Evolutionary conservation across 257 asterid genomes (phyloP).

Genomic region (Thymus mandschuricus): DNA sequence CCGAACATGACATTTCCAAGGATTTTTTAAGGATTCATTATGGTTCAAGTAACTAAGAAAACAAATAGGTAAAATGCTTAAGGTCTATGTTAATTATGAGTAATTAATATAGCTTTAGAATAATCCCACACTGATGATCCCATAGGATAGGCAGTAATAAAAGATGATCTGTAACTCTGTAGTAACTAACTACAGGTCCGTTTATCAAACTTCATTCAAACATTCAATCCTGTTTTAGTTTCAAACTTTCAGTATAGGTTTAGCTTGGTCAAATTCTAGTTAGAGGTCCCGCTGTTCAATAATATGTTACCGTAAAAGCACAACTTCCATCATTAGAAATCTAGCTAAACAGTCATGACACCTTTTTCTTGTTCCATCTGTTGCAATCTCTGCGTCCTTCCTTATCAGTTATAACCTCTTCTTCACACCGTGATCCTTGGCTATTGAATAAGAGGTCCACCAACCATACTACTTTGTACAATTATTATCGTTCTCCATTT

Average conservation of each 20-base stretch:
- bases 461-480: conserved; percentile 1
- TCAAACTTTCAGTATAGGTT: background rate
- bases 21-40: background rate
- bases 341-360: background rate
- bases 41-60: conserved; percentile 2
- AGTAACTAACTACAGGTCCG: no score
- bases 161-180: background rate
- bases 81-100: background rate
- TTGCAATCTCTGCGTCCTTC: background rate
- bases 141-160: conserved; percentile 20
- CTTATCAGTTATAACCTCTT: no score
- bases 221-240: conserved; percentile 5
- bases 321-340: background rate
- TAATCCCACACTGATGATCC: conserved; percentile 1
- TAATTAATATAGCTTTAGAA: background rate
- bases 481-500: background rate
- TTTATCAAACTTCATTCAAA: conserved; percentile 22
- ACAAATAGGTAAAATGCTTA: conserved; percentile 2
- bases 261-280: background rate
- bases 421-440: no score
- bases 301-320: background rate
- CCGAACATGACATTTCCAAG: conserved; percentile 1
- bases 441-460: background rate
- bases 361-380: background rate
- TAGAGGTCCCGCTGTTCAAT: conserved; percentile 5